These are phyloP conservation scores for Syzygium jambos DNA, from an alignment of 345 rosid species.

Conservation along the genomic window DNA sequence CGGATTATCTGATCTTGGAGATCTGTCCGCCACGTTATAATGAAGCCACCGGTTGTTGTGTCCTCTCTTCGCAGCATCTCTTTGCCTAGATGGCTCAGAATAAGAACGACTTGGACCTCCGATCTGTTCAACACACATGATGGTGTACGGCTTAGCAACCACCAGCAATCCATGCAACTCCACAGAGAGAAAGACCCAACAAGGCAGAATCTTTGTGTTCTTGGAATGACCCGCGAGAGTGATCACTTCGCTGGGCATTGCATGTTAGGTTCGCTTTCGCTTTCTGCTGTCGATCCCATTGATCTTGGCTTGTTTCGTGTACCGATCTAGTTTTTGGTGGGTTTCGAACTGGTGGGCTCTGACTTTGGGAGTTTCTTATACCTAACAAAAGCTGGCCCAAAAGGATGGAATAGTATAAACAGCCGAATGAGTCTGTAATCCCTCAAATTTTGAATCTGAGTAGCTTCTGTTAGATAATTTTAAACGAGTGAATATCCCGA, in stretches of 20 bases:
- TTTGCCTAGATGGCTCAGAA: neutral
- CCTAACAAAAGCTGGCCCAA: neutral
- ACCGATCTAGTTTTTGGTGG: neutral
- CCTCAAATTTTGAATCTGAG: neutral
- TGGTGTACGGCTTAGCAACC: neutral
- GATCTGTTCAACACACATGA: neutral
- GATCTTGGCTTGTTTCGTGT: neutral
- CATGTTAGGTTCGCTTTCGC: neutral
- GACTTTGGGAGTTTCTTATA: neutral
- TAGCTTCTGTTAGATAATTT: neutral
- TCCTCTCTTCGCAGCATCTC: neutral
- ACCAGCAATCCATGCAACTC: neutral
- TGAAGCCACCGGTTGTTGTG: neutral
- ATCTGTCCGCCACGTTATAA: neutral
- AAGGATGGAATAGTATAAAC: neutral
- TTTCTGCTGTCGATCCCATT: neutral
- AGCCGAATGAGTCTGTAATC: neutral
- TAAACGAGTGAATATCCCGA: no score
- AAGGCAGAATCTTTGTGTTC: neutral
- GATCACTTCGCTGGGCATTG: neutral
- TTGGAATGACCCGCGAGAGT: neutral
- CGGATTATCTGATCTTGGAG: neutral
- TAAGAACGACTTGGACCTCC: neutral
- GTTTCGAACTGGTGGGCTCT: neutral
- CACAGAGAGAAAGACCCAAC: neutral